A percentile compares a stretch with the other conserved stretches of the same genome.
phyloP scores from a whole-genome alignment of 768 basidiomycete species.

The Lactarius hatsudake region DNA sequence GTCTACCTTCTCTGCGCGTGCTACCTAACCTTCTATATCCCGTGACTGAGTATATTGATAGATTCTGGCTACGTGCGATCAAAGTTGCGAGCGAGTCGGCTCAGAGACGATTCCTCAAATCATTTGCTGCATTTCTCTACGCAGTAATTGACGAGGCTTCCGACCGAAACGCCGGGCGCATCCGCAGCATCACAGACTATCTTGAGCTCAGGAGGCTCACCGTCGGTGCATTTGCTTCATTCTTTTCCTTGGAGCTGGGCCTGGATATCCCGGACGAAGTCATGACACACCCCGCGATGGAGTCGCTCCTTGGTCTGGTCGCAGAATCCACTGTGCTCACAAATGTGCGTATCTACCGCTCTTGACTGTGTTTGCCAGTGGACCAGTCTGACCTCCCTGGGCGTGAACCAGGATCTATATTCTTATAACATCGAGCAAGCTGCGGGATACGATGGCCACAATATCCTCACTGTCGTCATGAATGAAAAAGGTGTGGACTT shows the following conservation, averaged over 20 bases:
- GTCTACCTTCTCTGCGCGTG: slow-evolving; percentile 16
- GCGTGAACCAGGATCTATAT: slow-evolving; percentile 36
- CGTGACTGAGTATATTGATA: not conserved
- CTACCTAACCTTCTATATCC: not conserved
- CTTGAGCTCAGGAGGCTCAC: slow-evolving; percentile 41
- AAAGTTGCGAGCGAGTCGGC: slow-evolving; percentile 31
- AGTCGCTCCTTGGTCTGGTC: slow-evolving; percentile 31
- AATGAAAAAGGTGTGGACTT: slow-evolving; percentile 35
- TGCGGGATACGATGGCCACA: slow-evolving; percentile 40
- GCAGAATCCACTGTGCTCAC: slow-evolving; percentile 41
- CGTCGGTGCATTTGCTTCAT: slow-evolving; percentile 40
- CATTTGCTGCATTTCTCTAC: slow-evolving; percentile 37
- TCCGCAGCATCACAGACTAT: slow-evolving; percentile 42
- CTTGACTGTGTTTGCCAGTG: not conserved
- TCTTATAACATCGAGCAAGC: slow-evolving; percentile 43
- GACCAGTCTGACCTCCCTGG: not conserved
- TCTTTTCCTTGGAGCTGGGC: slow-evolving; percentile 37
- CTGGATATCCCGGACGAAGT: slow-evolving; percentile 43
- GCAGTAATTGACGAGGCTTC: slow-evolving; percentile 35
- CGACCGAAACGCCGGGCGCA: slow-evolving; percentile 35
- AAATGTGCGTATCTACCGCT: slow-evolving; percentile 34
- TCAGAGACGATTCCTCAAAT: slow-evolving; percentile 38
- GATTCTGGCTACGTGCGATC: not conserved
- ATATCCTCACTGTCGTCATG: slow-evolving; percentile 44
- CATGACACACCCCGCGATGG: slow-evolving; percentile 39